Percentiles rank a stretch among this genome's conserved stretches.
Conservation (phyloP, 2,329 filamentous ascomycete genomes). For the Amauroascus niger region DNA sequence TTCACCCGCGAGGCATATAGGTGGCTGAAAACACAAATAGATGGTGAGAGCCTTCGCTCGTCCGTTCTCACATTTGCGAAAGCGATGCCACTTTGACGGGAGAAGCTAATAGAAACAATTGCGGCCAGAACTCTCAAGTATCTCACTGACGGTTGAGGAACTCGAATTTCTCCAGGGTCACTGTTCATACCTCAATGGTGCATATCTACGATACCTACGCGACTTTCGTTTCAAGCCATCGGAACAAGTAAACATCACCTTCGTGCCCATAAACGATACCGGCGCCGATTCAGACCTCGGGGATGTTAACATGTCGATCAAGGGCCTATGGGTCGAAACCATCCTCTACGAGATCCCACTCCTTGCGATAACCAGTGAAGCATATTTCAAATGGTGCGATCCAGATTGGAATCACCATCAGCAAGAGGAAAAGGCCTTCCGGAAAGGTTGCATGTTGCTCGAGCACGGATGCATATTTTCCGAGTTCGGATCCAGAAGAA, state of each 20-base stretch:
- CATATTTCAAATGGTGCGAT: conserved; percentile 96
- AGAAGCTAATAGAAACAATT: neutral
- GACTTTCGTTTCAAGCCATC: conserved; percentile 71
- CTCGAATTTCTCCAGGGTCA: conserved; percentile 64
- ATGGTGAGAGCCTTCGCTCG: conserved; percentile 45
- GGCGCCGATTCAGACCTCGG: conserved; percentile 59
- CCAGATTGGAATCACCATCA: conserved; percentile 81
- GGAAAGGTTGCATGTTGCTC: conserved; percentile 68
- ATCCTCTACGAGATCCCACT: conserved; percentile 97
- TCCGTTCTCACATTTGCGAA: neutral
- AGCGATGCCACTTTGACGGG: neutral
- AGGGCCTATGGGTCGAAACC: conserved; percentile 82
- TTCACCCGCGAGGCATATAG: conserved; percentile 70
- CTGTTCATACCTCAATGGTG: conserved; percentile 67
- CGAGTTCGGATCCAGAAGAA: conserved; percentile 82
- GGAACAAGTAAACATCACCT: conserved; percentile 66
- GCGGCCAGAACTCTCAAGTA: conserved; percentile 66
- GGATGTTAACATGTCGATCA: conserved; percentile 64
- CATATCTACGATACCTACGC: conserved; percentile 72
- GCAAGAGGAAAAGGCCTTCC: conserved; percentile 74
- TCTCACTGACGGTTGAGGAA: conserved; percentile 70
- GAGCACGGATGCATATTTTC: conserved; percentile 80
- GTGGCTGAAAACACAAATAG: conserved; percentile 78
- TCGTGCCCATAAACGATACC: conserved; percentile 47
- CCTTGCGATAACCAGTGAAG: conserved; percentile 82